These are phyloP conservation scores for Podospora fimiseda DNA, from an alignment of 495 filamentous ascomycete genomes.

Conservation along the genomic window DNA sequence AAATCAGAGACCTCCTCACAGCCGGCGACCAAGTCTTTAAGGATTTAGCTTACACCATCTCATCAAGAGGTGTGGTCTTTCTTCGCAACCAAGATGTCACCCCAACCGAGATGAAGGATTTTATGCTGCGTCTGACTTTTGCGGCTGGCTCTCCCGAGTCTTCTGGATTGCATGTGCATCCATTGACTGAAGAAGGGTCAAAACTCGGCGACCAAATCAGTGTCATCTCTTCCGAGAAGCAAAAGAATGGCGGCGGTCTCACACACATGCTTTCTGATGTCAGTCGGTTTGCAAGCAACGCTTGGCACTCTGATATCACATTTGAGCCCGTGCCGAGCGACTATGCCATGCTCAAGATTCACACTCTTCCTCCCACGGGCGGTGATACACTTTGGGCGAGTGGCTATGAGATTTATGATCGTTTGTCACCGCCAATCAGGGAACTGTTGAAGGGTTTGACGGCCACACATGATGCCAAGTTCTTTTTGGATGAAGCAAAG, in stretches of 20 bases:
- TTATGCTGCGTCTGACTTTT: constrained; percentile 40
- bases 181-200: constrained; percentile 19
- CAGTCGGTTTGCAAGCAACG: constrained; percentile 41
- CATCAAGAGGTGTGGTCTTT: constrained; percentile 66
- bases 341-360: constrained; percentile 65
- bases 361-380: constrained; percentile 64
- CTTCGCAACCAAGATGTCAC: constrained; percentile 62
- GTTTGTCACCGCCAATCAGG: constrained; percentile 62
- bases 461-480: constrained; percentile 60
- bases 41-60: constrained; percentile 43
- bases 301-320: constrained; percentile 48
- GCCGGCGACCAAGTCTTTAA: constrained; percentile 10
- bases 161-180: constrained; percentile 18
- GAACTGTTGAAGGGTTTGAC: constrained; percentile 62
- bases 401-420: constrained; percentile 70
- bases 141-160: constrained; percentile 39
- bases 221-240: constrained; percentile 40
- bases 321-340: constrained; percentile 73
- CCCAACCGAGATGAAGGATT: constrained; percentile 20
- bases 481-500: constrained; percentile 61
- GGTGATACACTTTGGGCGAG: constrained; percentile 74
- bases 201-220: constrained; percentile 40
- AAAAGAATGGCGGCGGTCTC: constrained; percentile 36
- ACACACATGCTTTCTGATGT: constrained; percentile 28
- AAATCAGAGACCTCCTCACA: constrained; percentile 52